Base-by-base conservation (phyloP, 495 filamentous ascomycete species). In the Jackrogersella minutella region DNA sequence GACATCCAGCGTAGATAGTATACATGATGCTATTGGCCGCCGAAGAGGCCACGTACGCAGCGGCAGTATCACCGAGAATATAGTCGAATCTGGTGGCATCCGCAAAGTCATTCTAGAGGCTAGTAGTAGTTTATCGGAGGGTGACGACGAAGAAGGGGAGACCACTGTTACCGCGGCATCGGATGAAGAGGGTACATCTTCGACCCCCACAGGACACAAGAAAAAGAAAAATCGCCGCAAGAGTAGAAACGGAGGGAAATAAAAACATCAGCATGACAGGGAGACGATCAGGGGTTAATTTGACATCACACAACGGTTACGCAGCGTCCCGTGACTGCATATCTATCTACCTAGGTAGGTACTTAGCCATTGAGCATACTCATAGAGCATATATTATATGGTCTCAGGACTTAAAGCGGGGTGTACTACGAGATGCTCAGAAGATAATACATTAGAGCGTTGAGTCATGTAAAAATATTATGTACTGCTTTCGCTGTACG, bases 31-130 rank as follows among this genome's bases (percentile, higher is more conserved):
- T 28, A 50, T 43, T 0, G 62, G 56, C 6, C 70, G 73, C 2
- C 87, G 85, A 51, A 80, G 81, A 43, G 82, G 82, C 9, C 80
- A 84, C 33, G 90, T 90, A 0, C 86, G 92, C 33, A 93, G 90
- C 67, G 93, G 93, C 9, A 93, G 89, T 75, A 96, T 97, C 69
- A 94, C 92, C 0, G 92, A 96, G 76, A 93, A 93, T 69, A 84
- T 93, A 16, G 79, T 96, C 34, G 91, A 96, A 73, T 81, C 90
- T 9, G 89, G 90, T 41, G 93, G 93, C 1, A 84, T 96, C 30
- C 88, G 89, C 39, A 97, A 97, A 78, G 86, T 95, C 9, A 87
- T 97, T 8, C 84, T 97, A 9, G 90, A 93, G 66, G 87, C 89
- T 36, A 89, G 83, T 16, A 86, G 83, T 68, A 84, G 81, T 30